Evolutionary conservation across 257 asterid genomes (phyloP).

Genomic region (Gynochthodes officinalis): DNA sequence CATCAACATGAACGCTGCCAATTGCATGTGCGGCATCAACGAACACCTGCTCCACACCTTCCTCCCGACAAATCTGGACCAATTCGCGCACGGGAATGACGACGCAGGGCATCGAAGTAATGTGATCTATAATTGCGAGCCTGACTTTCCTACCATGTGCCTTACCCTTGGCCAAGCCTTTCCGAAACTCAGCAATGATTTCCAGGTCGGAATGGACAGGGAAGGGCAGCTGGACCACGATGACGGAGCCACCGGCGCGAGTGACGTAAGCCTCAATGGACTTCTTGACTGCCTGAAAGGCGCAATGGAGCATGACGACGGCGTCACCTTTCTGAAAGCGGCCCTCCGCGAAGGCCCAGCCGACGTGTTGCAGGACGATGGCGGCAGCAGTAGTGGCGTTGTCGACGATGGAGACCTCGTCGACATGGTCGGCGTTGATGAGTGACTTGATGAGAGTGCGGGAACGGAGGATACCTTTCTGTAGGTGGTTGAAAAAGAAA

Average conservation of each 20-base stretch:
- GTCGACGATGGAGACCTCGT: constrained; percentile 89
- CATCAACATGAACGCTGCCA: constrained; percentile 81
- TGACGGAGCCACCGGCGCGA: constrained; percentile 90
- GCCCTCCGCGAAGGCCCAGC: constrained; percentile 91
- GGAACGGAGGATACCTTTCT: constrained; percentile 63
- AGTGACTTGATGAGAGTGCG: constrained; percentile 68
- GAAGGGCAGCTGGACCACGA: constrained; percentile 82
- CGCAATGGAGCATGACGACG: constrained; percentile 96
- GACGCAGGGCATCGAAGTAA: constrained; percentile 96
- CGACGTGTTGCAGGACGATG: constrained; percentile 84
- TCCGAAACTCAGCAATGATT: constrained; percentile 71
- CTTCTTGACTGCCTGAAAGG: constrained; percentile 90
- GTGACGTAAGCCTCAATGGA: constrained; percentile 94
- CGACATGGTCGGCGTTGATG: constrained; percentile 83
- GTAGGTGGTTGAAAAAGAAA: constrained; percentile 78
- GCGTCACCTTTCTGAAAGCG: constrained; percentile 88
- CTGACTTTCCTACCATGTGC: constrained; percentile 78
- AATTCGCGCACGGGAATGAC: constrained; percentile 79
- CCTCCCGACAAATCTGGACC: constrained; percentile 84
- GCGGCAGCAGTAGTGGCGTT: constrained; percentile 98
- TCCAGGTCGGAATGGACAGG: constrained; percentile 74
- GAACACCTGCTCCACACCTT: constrained; percentile 91
- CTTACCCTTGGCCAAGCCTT: constrained; percentile 71
- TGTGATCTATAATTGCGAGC: constrained; percentile 87
- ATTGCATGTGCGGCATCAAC: constrained; percentile 98